Evolutionary conservation across 768 basidiomycete species (phyloP), one percentile per base, ranked within the genome.

Genomic region (Collybia nuda): DNA sequence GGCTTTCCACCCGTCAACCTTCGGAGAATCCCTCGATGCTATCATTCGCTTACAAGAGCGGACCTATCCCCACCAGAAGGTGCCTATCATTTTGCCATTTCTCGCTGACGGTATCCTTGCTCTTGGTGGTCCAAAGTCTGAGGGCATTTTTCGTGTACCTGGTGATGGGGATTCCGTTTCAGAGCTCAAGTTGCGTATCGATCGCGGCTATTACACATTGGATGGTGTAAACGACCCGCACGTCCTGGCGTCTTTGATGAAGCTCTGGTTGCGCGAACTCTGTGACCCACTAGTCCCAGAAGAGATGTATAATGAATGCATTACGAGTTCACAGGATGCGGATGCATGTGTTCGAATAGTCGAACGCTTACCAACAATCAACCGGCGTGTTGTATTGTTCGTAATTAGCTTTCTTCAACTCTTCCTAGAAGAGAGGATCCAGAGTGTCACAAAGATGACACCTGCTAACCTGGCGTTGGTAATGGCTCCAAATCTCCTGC

Each of bases 1-100:
- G 22, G 93, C 95, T 6, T 98, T 97, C 72, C 90, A 94, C 56
- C 93, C 94, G 0, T 94, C 92, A 1, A 93, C 90, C 1, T 98
- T 97, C 60, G 93, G 93, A 12, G 93, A 95, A 72, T 86, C 90
- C 0, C 75, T 98, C 11, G 89, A 90, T 55, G 84, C 84, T 21
- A 88, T 93, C 52, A 86, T 90, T 68, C 77, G 88, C 40, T 72
- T 93, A 8, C 94, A 97, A 68, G 85, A 86, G 61, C 82, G 90
- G 37, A 91, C 87, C 44, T 95, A 96, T 60, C 90, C 93, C 2
- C 74, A 81, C 47, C 83, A 88, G 57, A 88, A 85, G 65, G 85
- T 96, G 11, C 94, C 94, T 15, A 92, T 94, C 66, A 90, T 98
- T 59, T 82, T 98, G 6, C 92, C 93, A 12, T 97, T 96, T 77